Evolutionary conservation across 176 grass and related monocot species (phyloP), one percentile per base, ranked within the genome.

Genomic region (Ensete ventricosum): DNA sequence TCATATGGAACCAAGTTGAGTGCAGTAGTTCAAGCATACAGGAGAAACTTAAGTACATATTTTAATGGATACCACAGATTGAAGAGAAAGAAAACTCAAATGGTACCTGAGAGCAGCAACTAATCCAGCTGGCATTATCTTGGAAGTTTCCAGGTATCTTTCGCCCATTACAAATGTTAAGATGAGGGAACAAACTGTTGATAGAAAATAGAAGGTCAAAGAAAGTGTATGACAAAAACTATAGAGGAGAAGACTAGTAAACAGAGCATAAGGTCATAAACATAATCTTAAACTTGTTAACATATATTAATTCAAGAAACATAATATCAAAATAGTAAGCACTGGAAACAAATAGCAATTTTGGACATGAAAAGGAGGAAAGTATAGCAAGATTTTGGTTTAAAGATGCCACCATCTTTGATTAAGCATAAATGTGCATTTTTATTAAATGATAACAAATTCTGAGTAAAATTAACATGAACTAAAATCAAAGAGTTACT

Each of bases 111-210:
- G 73, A 73, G 68, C 26, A 86, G 90, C 83, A 83, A 92, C 81
- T 77, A 97, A 17, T 79, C 90, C 93, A 76, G 93, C 85, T 20
- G 87, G 93, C 90, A 97, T 92, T 22, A 97, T 83, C 81, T 97
- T 92, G 71, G 73, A 85, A 64, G 87, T 88, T 84, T 92, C 88
- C 29, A 77, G 21, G 54, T 88, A 92, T 85, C 90, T 90, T 88
- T 82, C 66, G 62, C 87, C 87, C 93, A 97, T 92, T 12, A 85
- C 34, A 21, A 80, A 50, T 25, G 85, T 92, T 74, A 96, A 77
- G 75, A 62, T 69, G 21, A 82, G 20, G 70, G 93, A 79, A 79
- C 89, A 92, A 82, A 92, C 93, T 92, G 83, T 77, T 75, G 8
- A 51, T 3, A 76, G 29, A 76, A 9, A 76, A 67, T n/a, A 54